Evolutionary conservation across 2,329 filamentous ascomycete species (phyloP).

Genomic region (Cytospora piceae): DNA sequence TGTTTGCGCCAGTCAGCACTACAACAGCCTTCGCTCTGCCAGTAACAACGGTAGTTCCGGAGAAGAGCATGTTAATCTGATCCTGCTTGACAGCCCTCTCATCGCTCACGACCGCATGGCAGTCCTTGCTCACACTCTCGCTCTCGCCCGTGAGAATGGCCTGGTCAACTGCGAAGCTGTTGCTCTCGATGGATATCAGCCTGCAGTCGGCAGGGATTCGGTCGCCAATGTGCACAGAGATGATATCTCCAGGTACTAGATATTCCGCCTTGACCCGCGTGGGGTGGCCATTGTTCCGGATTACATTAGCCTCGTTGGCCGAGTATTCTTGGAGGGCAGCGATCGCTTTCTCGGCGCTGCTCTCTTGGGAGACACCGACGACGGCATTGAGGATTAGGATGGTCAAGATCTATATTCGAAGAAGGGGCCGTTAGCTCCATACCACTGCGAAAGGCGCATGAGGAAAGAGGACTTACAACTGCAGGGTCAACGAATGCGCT

Average conservation of each 20-base stretch:
- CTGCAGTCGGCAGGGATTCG: conserved; percentile 95
- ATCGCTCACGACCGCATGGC: conserved; percentile 68
- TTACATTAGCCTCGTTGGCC: conserved; percentile 93
- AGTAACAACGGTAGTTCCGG: conserved; percentile 94
- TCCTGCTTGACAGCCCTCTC: conserved; percentile 92
- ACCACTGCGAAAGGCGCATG: conserved; percentile 14
- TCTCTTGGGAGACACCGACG: conserved; percentile 97
- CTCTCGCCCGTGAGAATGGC: conserved; percentile 97
- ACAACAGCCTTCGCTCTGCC: conserved; percentile 92
- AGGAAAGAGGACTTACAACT: conserved; percentile 69
- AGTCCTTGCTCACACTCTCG: conserved; percentile 92
- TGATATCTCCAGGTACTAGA: conserved; percentile 89
- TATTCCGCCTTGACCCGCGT: conserved; percentile 93
- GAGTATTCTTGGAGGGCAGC: conserved; percentile 98
- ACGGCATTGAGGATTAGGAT: conserved; percentile 96
- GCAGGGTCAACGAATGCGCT: conserved; percentile 95
- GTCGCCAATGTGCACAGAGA: conserved; percentile 87
- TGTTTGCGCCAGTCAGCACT: conserved; percentile 84
- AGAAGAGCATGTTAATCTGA: conserved; percentile 97
- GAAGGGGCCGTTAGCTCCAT: conserved; percentile 1
- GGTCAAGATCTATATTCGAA: conserved; percentile 74
- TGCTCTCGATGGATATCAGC: conserved; percentile 87
- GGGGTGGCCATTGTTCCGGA: conserved; percentile 78
- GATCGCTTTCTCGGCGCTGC: conserved; percentile 97
- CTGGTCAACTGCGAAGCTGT: conserved; percentile 96